Evolutionary conservation across 2,329 filamentous ascomycete species (phyloP), one percentile per base, ranked within the genome.

Genomic region (Trichophyton benhamiae): DNA sequence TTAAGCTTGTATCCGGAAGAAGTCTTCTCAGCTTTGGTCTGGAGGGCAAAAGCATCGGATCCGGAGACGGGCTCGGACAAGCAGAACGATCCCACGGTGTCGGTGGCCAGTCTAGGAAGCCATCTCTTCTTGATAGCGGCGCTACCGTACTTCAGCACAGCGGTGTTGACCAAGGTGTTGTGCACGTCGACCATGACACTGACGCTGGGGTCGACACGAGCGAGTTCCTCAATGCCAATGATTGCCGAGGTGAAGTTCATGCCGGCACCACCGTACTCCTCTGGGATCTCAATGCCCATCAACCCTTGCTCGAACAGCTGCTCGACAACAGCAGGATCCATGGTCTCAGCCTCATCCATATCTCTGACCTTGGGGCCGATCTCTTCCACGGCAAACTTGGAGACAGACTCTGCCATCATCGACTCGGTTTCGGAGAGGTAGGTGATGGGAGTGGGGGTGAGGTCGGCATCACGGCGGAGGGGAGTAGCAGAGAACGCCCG

Each of bases 231-330:
- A 69, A 99, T 99, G 30, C 89, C 92, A 52, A 99, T 87, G 72
- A 99, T 96, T 64, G 91, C 92, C 0, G 91, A 80, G 0, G 94
- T 97, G 77, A 99, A 99, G 82, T 96, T 96, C 94, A 99, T 97
- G 68, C 91, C 94, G 0, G 92, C 89, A 64, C 94, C 94, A 63
- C 94, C 94, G 72, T 87, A 99, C 75, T 96, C 91, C 76, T 99
- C 94, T 15, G 94, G 92, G 62, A 99, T 96, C 78, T 99, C 94
- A 66, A 99, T 83, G 64, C 91, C 88, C 94, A 99, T 99, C 58
- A 99, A 80, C 0, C 94, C 94, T 73, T 97, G 91, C 79, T 99
- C 94, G 70, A 99, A 99, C 59, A 96, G 83, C 76, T 94, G 88
- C 78, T 96, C 91, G 4, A 99, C 87, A 6, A 99, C 76, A 1